Evolutionary conservation across 176 grass and related monocot species (phyloP), one percentile per base, ranked within the genome.

Genomic region (Secale cereale): DNA sequence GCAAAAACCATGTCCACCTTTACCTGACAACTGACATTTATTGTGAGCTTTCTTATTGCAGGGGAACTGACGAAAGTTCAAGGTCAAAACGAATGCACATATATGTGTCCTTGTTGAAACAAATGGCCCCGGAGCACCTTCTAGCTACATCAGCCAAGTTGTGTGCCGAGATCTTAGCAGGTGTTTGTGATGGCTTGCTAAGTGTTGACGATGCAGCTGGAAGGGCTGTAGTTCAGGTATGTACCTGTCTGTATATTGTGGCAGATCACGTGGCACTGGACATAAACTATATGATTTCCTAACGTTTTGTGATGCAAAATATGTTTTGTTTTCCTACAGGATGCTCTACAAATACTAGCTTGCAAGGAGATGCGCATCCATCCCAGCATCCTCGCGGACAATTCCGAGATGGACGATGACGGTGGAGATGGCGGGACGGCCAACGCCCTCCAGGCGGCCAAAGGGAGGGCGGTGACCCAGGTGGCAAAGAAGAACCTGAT

Each of bases 281-380:
- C 1, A 59, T 10, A 27, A 57, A 37, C 46, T 39, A 17, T 9
- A 33, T 45, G 64, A 36, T 26, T 20, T 78, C 27, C 31, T 70
- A 9, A 8, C 15, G 19, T 59, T 25, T 77, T 39, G 5, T 76
- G 59, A 65, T 85, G 50, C 52, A 57, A 57, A 57, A 61, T 33
- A 30, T 23, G 10, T 11, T 48, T 74, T 32, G 29, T 35, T 78
- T 46, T 26, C 35, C 56, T 72, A 65, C 91, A 98, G 93, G 93
- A 98, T 76, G 89, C 96, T 88, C 83, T 98, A 71, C 89, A 98
- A 81, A 95, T 98, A 81, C 74, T 95, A 83, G 91, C 91, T 41
- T 95, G 93, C 87, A 98, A 98, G 83, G 96, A 98, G 89, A 92
- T 98, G 93, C 90, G 96, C 82, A 93, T 98, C 93, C 96, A 98